Evolutionary conservation across 2,329 filamentous ascomycete species (phyloP), one percentile per base, ranked within the genome.

Genomic region (Xylariaceae sp.): DNA sequence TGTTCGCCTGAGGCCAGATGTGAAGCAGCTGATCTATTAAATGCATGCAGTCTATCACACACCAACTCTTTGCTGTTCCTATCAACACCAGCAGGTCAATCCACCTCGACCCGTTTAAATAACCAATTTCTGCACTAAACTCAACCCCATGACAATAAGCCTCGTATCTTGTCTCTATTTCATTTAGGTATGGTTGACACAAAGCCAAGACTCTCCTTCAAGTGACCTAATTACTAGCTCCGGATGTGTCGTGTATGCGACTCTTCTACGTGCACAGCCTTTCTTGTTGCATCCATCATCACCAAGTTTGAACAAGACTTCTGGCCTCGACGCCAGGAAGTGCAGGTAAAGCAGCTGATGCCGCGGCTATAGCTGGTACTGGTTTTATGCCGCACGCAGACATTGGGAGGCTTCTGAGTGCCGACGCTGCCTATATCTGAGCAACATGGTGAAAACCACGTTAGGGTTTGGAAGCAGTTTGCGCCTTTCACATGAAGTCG

Each of bases 401-500:
- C 34, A 42, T 39, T 29, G 34, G 38, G 35, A 32, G 30, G 30
- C 12, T 32, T 7, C 13, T 17, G 13, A n/a, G 30, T 9, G 30
- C 30, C 30, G 30, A 13, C 8, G 30, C 30, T 7, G 15, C 30
- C 30, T 32, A 13, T n/a, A 32, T 32, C 8, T n/a, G 31, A 41
- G 30, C 26, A 38, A 12, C 35, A 31, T 48, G 22, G 30, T 38
- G 22, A 35, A 42, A 47, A 45, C 48, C 45, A 47, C 44, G 39
- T 26, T 41, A 35, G 46, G 41, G 41, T 52, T 43, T 43, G 36
- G 38, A 44, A 36, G 43, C 35, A 40, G 30, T 31, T 46, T 36
- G 37, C 36, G 35, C 44, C 42, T 45, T 72, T 84, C 77, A 86
- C 81, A 86, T 86, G 57, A 86, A 86, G 64, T 86, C 82, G 53